Evolutionary conservation across 2,329 filamentous ascomycete genomes (phyloP), one percentile per base, ranked within the genome.

Genomic region (Fusarium humuli): DNA sequence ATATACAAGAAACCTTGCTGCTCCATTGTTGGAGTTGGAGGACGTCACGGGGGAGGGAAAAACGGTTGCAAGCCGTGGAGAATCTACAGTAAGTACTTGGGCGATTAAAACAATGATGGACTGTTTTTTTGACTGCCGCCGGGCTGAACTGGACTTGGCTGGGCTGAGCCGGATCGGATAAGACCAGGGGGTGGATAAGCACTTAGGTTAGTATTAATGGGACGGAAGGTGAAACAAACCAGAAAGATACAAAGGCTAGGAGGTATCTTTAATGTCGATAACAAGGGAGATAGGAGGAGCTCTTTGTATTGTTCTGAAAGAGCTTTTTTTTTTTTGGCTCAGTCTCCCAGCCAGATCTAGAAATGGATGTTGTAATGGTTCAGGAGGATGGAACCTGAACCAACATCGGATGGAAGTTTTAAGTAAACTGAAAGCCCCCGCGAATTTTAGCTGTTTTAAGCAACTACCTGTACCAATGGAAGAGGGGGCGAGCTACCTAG

Each of bases 1-100:
- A 76, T 69, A 53, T 71, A 67, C 29, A 70, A 65, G 56, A 70
- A 64, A 46, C 59, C 66, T 41, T 56, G 69, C 66, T 75, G 69
- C 66, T 75, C 73, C 73, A 75, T 75, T 59, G 61, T 70, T 67
- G 68, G 61, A 46, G 54, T 32, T 42, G 18, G 27, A 27, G 54
- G 30, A 63, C 37, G 67, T 74, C 67, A 69, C 67, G 65, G 47
- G 48, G 65, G 49, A 69, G 54, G 18, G 50, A 18, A 52, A 65
- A 59, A 58, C 53, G 58, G 69, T 59, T 59, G 59, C 61, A 69
- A 70, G 68, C 61, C 41, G 49, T 59, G 58, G 59, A 55, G 61
- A 61, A 59, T 56, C 50, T 41, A 50, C 67, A 37, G 34, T 57
- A 66, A 50, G 47, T 30, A 29, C 46, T 30, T 34, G 47, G 22